These are phyloP conservation scores for Starmerella scarabaei DNA, from an alignment of 805 yeast species.

Conservation along the genomic window DNA sequence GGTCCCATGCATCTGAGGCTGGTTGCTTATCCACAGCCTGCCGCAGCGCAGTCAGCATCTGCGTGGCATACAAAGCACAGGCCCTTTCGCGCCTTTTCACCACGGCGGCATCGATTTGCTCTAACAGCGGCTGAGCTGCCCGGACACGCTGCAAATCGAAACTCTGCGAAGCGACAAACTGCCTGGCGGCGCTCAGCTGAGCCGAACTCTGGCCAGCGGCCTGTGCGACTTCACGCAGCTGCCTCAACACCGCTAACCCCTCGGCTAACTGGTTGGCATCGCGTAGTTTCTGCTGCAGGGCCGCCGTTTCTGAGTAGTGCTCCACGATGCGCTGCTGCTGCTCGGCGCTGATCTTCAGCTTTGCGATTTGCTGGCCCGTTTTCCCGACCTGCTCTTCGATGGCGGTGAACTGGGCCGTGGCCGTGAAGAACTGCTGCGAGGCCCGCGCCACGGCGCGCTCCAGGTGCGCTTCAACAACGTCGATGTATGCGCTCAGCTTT, in stretches of 20 bases:
- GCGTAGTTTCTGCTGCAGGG: constrained; percentile 22
- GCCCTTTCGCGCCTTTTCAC: constrained; percentile 1
- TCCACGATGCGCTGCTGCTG: constrained; percentile 11
- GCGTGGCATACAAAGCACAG: background rate
- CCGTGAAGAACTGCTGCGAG: constrained; percentile 71
- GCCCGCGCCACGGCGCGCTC: constrained; percentile 74
- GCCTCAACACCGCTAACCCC: constrained; percentile 29
- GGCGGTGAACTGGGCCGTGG: constrained; percentile 62
- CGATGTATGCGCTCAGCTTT: constrained; percentile 67
- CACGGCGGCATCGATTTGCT: constrained; percentile 31
- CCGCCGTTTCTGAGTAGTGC: constrained; percentile 10
- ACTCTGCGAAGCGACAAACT: background rate
- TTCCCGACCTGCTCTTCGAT: constrained; percentile 32
- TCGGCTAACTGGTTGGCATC: constrained; percentile 36
- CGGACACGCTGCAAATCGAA: constrained; percentile 27
- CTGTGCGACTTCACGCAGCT: constrained; percentile 44
- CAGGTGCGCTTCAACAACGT: constrained; percentile 67
- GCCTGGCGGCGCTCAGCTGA: background rate
- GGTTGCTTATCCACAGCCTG: background rate
- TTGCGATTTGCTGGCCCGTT: constrained; percentile 33
- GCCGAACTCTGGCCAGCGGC: constrained; percentile 32
- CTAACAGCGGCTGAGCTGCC: constrained; percentile 40
- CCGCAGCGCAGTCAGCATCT: constrained; percentile 8
- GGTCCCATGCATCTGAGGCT: background rate
- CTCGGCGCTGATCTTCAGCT: constrained; percentile 27